Percentiles rank a stretch among this genome's conserved stretches.
phyloP scores from a whole-genome alignment of 257 asterid genomes.

The Phtheirospermum japonicum region DNA sequence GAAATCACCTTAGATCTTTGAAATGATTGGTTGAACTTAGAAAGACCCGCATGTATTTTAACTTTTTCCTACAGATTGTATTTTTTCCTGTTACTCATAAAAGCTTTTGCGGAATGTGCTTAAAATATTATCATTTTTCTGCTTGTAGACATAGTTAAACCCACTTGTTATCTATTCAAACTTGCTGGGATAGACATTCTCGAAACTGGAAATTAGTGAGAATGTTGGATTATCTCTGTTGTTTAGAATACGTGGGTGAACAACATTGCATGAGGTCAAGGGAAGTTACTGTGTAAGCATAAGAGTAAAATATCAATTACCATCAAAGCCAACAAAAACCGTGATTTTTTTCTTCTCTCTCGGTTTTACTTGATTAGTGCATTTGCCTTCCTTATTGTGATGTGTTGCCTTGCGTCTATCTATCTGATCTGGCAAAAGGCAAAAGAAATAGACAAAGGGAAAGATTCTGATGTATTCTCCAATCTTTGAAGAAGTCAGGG shows the following conservation, averaged over 20 bases:
- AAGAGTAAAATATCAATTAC: conserved; percentile 15
- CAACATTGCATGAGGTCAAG: conserved; percentile 13
- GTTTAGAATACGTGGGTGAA: neutral
- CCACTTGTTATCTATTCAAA: neutral
- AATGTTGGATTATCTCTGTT: conserved; percentile 10
- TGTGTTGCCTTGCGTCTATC: conserved; percentile 15
- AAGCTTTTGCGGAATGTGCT: conserved; percentile 13
- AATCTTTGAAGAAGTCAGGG: conserved; percentile 11
- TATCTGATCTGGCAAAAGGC: neutral
- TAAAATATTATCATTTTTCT: neutral
- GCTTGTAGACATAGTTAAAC: neutral
- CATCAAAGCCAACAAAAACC: conserved; percentile 6
- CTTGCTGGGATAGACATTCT: neutral
- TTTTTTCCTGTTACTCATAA: neutral
- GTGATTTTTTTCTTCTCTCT: neutral
- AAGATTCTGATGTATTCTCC: neutral
- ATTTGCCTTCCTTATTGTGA: neutral
- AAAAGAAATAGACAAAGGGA: neutral
- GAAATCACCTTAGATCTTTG: too few relatives aligned
- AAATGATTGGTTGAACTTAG: too few relatives aligned
- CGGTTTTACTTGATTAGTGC: conserved; percentile 2
- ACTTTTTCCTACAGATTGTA: neutral
- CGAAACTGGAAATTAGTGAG: conserved; percentile 13
- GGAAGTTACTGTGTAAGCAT: neutral
- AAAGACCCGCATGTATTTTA: too few relatives aligned